Evolutionary conservation across 805 yeast genomes (phyloP).

Genomic region (Teunomyces cretensis): DNA sequence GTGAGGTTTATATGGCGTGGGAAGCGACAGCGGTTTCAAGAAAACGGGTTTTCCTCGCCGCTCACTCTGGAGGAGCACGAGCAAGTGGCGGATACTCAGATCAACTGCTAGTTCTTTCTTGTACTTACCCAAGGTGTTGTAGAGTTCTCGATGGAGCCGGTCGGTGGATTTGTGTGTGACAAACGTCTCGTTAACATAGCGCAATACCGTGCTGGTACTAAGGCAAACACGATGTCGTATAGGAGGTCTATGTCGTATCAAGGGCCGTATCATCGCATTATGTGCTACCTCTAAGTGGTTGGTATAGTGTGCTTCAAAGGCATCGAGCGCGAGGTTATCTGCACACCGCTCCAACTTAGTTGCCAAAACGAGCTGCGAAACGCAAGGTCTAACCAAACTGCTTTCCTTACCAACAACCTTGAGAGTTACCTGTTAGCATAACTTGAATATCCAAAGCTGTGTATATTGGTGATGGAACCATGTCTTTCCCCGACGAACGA

Average conservation of each 20-base stretch:
- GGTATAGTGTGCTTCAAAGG: background rate
- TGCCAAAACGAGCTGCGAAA: background rate
- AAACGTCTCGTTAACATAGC: background rate
- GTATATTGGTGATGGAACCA: background rate
- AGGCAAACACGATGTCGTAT: background rate
- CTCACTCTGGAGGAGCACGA: constrained; percentile 8
- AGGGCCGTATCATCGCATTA: background rate
- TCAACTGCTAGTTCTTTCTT: constrained; percentile 7
- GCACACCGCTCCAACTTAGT: background rate
- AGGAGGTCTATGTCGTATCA: background rate
- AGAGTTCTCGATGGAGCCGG: constrained; percentile 13
- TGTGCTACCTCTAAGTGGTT: background rate
- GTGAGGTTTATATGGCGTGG: constrained; percentile 11
- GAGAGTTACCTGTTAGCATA: background rate
- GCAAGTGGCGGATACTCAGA: constrained; percentile 14
- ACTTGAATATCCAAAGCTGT: background rate
- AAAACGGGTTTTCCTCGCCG: background rate
- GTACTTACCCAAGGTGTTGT: constrained; percentile 15
- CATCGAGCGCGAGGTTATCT: constrained; percentile 2
- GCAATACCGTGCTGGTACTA: background rate
- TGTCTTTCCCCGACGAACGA: constrained; percentile 1
- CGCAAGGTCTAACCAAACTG: background rate
- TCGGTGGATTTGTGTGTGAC: constrained; percentile 7
- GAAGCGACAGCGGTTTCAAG: constrained; percentile 6
- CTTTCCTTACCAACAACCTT: background rate